phyloP scores from a whole-genome alignment of 202 grass and related monocot species.

The Miscanthus sacchariflorus region DNA sequence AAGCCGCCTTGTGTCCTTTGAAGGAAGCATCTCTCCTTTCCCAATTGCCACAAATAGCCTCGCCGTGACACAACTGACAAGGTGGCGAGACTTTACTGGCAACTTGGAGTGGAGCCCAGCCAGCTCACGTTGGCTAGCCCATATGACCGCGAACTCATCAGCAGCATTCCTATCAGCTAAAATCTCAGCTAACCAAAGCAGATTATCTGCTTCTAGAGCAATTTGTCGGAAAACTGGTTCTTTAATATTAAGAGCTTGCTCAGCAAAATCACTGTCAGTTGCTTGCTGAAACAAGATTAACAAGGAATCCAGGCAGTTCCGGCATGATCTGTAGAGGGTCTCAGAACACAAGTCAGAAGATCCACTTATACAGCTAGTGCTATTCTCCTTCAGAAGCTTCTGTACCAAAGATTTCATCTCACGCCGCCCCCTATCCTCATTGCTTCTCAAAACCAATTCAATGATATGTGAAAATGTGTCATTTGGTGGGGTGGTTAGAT shows the following conservation, averaged over 20 bases:
- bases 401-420: conserved; percentile 93
- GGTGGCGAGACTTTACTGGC: conserved; percentile 81
- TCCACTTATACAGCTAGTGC: conserved; percentile 36
- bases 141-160: conserved; percentile 69
- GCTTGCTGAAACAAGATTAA: conserved; percentile 69
- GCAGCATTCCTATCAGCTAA: conserved; percentile 69
- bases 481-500: conserved; percentile 68
- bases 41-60: conserved; percentile 86
- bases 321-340: conserved; percentile 74
- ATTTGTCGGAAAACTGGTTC: conserved; percentile 65
- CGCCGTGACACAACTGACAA: conserved; percentile 73
- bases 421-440: conserved; percentile 76
- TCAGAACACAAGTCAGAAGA: conserved; percentile 66
- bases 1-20: conserved; percentile 63
- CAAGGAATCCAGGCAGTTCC: conserved; percentile 68
- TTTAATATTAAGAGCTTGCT: conserved; percentile 53
- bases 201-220: conserved; percentile 82
- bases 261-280: conserved; percentile 53
- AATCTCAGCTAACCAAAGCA: conserved; percentile 89
- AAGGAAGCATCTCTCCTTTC: conserved; percentile 88
- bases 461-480: conserved; percentile 84
- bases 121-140: conserved; percentile 71
- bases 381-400: conserved; percentile 90
- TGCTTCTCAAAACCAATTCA: conserved; percentile 91
- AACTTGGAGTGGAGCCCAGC: conserved; percentile 71